phyloP scores from a whole-genome alignment of 2,329 filamentous ascomycete species.

The Herpotrichia juniperi region DNA sequence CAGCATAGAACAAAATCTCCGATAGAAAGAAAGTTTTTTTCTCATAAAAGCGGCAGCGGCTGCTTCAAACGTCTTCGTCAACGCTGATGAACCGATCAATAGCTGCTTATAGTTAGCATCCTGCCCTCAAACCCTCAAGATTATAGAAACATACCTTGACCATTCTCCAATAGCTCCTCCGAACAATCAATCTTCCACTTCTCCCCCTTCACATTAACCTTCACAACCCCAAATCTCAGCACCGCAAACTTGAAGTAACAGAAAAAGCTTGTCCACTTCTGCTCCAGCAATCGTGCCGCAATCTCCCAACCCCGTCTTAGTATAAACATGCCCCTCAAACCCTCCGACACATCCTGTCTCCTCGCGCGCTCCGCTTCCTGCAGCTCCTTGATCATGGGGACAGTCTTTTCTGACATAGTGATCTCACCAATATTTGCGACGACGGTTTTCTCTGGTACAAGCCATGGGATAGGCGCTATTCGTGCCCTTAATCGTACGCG shows the following conservation, averaged over 20 bases:
- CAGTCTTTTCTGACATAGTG: conserved; percentile 39
- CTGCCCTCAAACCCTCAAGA: neutral
- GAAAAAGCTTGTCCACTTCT: conserved; percentile 45
- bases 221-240: conserved; percentile 38
- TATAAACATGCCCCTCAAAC: conserved; percentile 32
- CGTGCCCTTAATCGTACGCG: conserved; percentile 37
- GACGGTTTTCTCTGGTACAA: conserved; percentile 33
- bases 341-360: conserved; percentile 31
- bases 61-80: conserved; percentile 20
- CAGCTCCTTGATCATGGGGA: conserved; percentile 36
- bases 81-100: conserved; percentile 39
- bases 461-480: conserved; percentile 23
- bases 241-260: conserved; percentile 42
- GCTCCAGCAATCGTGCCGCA: conserved; percentile 37
- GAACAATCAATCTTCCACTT: conserved; percentile 47
- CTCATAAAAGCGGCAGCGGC: neutral
- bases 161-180: conserved; percentile 39
- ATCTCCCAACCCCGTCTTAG: conserved; percentile 31
- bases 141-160: conserved; percentile 42
- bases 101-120: conserved; percentile 19
- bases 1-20: too few relatives aligned
- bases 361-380: conserved; percentile 36
- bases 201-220: conserved; percentile 34
- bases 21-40: too few relatives aligned
- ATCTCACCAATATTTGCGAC: conserved; percentile 33